Evolutionary conservation across 768 basidiomycete species (phyloP).

Genomic region (Baorangia bicolor): DNA sequence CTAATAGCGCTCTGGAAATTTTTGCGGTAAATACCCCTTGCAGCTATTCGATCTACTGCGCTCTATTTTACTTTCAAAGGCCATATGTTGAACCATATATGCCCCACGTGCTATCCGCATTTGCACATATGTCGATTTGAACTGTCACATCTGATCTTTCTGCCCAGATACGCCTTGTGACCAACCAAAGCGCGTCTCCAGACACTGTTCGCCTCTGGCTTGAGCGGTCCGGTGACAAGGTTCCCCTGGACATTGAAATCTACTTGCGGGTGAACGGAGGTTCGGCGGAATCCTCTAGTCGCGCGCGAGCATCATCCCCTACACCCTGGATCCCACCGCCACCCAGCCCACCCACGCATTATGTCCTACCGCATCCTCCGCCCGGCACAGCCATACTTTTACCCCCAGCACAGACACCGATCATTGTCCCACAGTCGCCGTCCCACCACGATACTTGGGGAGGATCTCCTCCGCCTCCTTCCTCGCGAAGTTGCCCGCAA

Average conservation of each 20-base stretch:
- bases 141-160: background rate
- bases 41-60: background rate
- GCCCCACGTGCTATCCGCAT: constrained; percentile 1
- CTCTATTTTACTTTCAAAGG: background rate
- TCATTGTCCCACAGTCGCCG: constrained; percentile 48
- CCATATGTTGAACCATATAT: background rate
- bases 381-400: constrained; percentile 30
- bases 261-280: constrained; percentile 54
- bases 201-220: constrained; percentile 84
- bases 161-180: constrained; percentile 67
- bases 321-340: constrained; percentile 33
- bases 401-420: constrained; percentile 41
- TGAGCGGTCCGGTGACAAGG: constrained; percentile 68
- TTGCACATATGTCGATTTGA: background rate
- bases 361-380: constrained; percentile 36
- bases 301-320: constrained; percentile 30
- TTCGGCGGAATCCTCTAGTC: constrained; percentile 22
- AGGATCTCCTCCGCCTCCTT: constrained; percentile 29
- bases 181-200: constrained; percentile 65
- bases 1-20: background rate
- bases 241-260: constrained; percentile 80
- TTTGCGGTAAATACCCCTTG: constrained; percentile 1
- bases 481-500: constrained; percentile 29
- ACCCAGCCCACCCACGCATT: constrained; percentile 36
- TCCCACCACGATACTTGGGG: constrained; percentile 41